Conservation (phyloP, 352 stramenopile genomes). For the Globisporangium takayamanum region DNA sequence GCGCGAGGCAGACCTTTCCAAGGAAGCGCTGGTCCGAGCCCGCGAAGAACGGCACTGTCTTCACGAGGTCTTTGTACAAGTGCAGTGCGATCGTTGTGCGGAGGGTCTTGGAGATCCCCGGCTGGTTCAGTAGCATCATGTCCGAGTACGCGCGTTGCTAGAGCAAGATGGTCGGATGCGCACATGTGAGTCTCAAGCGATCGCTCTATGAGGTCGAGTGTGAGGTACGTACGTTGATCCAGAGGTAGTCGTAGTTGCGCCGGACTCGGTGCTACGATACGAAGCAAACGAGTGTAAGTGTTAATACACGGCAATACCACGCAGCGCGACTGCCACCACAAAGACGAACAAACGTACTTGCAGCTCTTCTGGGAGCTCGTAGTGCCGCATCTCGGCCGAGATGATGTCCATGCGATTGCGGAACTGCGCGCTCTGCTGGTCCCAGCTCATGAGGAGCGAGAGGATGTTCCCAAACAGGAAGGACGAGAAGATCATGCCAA, state of each 20-base stretch:
- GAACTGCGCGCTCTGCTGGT: constrained; percentile 73
- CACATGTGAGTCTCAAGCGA: not conserved
- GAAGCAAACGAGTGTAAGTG: not conserved
- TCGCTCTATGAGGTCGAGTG: not conserved
- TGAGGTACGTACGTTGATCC: constrained; percentile 58
- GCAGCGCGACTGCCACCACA: not conserved
- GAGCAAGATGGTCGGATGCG: not conserved
- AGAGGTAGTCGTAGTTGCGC: constrained; percentile 81
- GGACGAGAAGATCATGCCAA: constrained; percentile 58
- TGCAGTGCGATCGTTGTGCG: constrained; percentile 73
- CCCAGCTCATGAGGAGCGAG: constrained; percentile 72
- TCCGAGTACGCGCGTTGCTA: constrained; percentile 82
- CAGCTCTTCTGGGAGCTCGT: constrained; percentile 67
- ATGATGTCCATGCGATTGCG: constrained; percentile 86
- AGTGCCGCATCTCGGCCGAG: constrained; percentile 73
- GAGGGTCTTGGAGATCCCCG: constrained; percentile 68
- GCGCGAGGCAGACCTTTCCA: constrained; percentile 68
- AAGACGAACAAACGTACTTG: constrained; percentile 19
- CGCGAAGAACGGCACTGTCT: constrained; percentile 76
- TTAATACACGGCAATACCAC: not conserved
- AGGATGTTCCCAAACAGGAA: constrained; percentile 82
- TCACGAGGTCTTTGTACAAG: constrained; percentile 75
- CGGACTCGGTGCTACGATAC: constrained; percentile 52
- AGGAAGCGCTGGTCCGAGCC: constrained; percentile 66
- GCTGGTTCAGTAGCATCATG: constrained; percentile 79